A percentile compares a stretch with the other conserved stretches of the same genome.
Evolutionary conservation across 2,329 filamentous ascomycete species (phyloP).

Genomic region (Seiridium unicorne): DNA sequence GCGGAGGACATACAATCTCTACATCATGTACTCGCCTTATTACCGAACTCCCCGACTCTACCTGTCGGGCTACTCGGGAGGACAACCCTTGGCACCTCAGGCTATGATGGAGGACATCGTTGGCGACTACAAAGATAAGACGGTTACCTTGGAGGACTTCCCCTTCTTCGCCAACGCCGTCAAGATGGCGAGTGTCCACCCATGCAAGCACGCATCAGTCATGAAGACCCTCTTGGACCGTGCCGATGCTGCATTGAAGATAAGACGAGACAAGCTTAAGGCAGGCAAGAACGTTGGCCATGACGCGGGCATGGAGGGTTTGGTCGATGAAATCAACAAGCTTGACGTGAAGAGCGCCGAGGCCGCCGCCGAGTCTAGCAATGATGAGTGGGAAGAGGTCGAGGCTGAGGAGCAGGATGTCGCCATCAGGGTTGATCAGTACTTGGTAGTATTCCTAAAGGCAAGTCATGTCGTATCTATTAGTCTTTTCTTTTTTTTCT

Average conservation of each 20-base stretch:
- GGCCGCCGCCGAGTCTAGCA: constrained; percentile 45
- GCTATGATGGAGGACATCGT: constrained; percentile 97
- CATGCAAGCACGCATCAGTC: constrained; percentile 94
- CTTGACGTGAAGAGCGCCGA: constrained; percentile 56
- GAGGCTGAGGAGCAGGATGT: constrained; percentile 69
- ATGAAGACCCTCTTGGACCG: constrained; percentile 98
- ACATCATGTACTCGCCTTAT: constrained; percentile 97
- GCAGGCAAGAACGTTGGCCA: constrained; percentile 48
- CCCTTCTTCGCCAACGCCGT: constrained; percentile 88
- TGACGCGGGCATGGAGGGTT: constrained; percentile 71
- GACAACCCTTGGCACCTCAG: constrained; percentile 77
- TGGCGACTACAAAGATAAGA: constrained; percentile 97
- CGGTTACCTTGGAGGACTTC: constrained; percentile 96
- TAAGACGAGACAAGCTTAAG: constrained; percentile 79
- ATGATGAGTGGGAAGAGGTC: constrained; percentile 66
- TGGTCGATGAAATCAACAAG: constrained; percentile 77
- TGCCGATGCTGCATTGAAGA: constrained; percentile 87
- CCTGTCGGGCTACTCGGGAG: constrained; percentile 84
- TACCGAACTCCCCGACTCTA: constrained; percentile 96
- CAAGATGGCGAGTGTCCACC: constrained; percentile 96
- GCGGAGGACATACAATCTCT: constrained; percentile 92
- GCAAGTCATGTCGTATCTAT: constrained; percentile 40
- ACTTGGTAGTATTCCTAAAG: constrained; percentile 84
- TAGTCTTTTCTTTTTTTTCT: not conserved
- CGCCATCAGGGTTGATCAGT: constrained; percentile 84